Conservation (phyloP, 2,329 filamentous ascomycete species). For the Emmonsiellopsis sp. region DNA sequence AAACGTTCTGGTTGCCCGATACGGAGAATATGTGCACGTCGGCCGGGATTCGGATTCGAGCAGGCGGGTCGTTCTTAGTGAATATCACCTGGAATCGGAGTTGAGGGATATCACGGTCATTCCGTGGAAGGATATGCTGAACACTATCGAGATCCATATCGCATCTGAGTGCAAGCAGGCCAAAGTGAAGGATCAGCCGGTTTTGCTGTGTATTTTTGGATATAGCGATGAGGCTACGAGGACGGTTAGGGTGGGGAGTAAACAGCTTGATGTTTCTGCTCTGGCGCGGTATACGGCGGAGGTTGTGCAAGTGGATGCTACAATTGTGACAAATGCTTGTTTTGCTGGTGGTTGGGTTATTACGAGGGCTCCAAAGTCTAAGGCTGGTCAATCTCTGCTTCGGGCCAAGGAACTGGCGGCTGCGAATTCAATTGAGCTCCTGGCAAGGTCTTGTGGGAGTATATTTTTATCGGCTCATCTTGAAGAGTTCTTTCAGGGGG, state of each 20-base stretch:
- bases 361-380: background rate
- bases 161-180: background rate
- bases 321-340: background rate
- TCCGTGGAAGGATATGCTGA: background rate
- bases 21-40: background rate
- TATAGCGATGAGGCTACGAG: background rate
- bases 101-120: background rate
- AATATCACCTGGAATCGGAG: background rate
- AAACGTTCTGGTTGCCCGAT: background rate
- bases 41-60: background rate
- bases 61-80: background rate
- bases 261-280: background rate
- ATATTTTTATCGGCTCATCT: no score
- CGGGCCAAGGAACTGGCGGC: no score
- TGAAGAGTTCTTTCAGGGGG: no score
- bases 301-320: background rate
- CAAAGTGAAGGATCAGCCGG: background rate
- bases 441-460: no score
- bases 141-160: no score
- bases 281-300: background rate
- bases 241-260: background rate
- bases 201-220: background rate
- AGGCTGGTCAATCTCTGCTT: no score
- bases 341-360: background rate
- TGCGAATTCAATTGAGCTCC: no score